These are phyloP conservation scores for Xylaria curta DNA, from an alignment of 495 filamentous ascomycete species.

Conservation along the genomic window DNA sequence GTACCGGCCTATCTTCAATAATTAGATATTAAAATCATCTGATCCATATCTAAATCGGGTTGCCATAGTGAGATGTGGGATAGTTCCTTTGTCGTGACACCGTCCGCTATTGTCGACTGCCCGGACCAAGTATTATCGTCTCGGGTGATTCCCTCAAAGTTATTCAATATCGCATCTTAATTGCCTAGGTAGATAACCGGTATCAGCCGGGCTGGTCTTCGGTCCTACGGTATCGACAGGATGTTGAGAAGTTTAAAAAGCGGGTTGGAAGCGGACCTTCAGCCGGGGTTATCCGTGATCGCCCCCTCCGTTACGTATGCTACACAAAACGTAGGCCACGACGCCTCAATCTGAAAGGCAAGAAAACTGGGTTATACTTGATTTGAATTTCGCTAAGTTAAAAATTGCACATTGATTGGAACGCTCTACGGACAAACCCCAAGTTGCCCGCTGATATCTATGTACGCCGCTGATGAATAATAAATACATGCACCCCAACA, in stretches of 20 bases:
- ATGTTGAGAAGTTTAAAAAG: not conserved
- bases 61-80: not conserved
- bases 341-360: not conserved
- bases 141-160: too few species aligned
- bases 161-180: not conserved
- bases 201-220: not conserved
- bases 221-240: not conserved
- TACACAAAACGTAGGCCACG: not conserved
- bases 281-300: not conserved
- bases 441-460: not conserved
- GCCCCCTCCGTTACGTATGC: not conserved
- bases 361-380: not conserved
- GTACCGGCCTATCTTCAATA: not conserved
- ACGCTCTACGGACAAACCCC: not conserved
- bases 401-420: not conserved
- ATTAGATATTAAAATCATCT: constrained; percentile 4
- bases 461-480: not conserved
- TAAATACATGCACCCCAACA: not conserved
- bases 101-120: not conserved
- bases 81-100: not conserved
- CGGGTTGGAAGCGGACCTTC: not conserved
- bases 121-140: not conserved
- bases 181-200: too few species aligned
- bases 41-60: not conserved
- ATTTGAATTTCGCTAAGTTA: not conserved